Evolutionary conservation across 2,329 filamentous ascomycete genomes (phyloP).

Genomic region (Hypoxylon sp.): DNA sequence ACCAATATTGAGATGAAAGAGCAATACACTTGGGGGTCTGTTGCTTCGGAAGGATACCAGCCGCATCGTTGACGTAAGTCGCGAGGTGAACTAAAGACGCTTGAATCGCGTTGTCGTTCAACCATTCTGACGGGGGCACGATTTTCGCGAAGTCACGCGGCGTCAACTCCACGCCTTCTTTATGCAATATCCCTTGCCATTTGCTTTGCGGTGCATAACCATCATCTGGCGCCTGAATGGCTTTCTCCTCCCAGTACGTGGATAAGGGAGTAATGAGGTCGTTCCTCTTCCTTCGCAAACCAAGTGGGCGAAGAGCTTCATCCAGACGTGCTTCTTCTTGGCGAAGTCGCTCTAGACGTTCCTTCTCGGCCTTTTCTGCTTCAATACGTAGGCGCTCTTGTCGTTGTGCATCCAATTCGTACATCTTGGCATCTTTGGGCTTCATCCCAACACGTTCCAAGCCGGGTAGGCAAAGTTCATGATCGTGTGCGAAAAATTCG

Average conservation of each 20-base stretch:
- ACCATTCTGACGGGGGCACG: conserved; percentile 71
- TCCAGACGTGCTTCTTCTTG: conserved; percentile 35
- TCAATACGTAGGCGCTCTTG: conserved; percentile 38
- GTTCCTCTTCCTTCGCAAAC: conserved; percentile 46
- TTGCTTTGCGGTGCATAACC: conserved; percentile 45
- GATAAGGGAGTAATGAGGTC: conserved; percentile 44
- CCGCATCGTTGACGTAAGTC: conserved; percentile 69
- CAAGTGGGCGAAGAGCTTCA: conserved; percentile 39
- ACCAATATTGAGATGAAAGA: conserved; percentile 77
- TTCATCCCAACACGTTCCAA: conserved; percentile 26
- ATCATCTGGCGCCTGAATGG: conserved; percentile 29
- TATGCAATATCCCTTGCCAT: conserved; percentile 50
- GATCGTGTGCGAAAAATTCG: conserved; percentile 49
- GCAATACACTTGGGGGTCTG: conserved; percentile 72
- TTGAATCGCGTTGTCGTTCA: conserved; percentile 85
- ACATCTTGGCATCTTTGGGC: conserved; percentile 35
- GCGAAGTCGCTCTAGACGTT: conserved; percentile 30
- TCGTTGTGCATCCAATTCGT: conserved; percentile 37
- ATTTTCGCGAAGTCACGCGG: conserved; percentile 76
- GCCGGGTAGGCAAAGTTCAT: conserved; percentile 46
- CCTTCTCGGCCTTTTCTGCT: conserved; percentile 25
- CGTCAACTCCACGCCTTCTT: conserved; percentile 66
- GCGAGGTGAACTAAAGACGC: conserved; percentile 74
- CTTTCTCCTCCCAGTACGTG: conserved; percentile 47
- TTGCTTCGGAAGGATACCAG: conserved; percentile 65